Evolutionary conservation across 2,329 filamentous ascomycete genomes (phyloP).

Genomic region (Xylariales sp.): DNA sequence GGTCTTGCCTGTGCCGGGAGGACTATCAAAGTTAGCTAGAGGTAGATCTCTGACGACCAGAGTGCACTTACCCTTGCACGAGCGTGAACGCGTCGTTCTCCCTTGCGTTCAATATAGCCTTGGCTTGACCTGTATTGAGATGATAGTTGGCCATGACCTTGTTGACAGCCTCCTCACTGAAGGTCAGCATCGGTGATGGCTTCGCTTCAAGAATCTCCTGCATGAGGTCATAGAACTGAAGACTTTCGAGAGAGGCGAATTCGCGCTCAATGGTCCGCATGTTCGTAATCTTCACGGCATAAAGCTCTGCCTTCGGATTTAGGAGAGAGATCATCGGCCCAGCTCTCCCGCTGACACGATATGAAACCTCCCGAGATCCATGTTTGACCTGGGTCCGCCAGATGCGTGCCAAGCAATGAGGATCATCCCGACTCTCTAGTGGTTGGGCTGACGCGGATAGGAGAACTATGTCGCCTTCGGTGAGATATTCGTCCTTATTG

Average conservation of each 20-base stretch:
- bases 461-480: slow-evolving; percentile 84
- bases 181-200: slow-evolving; percentile 82
- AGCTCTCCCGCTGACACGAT: slow-evolving; percentile 67
- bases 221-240: slow-evolving; percentile 95
- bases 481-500: slow-evolving; percentile 63
- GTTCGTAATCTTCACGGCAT: slow-evolving; percentile 80
- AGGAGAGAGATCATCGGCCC: slow-evolving; percentile 60
- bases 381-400: slow-evolving; percentile 77
- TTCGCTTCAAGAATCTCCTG: slow-evolving; percentile 86
- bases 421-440: slow-evolving; percentile 57
- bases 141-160: slow-evolving; percentile 71
- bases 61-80: slow-evolving; percentile 70
- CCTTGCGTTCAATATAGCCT: slow-evolving; percentile 83
- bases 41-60: neutral
- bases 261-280: slow-evolving; percentile 94
- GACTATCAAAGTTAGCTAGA: slow-evolving; percentile 45
- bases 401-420: slow-evolving; percentile 83
- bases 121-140: slow-evolving; percentile 84
- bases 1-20: slow-evolving; percentile 94
- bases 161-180: slow-evolving; percentile 67
- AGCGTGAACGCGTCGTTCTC: slow-evolving; percentile 97
- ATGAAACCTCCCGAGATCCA: slow-evolving; percentile 76
- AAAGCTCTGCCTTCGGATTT: slow-evolving; percentile 63
- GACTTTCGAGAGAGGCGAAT: slow-evolving; percentile 82
- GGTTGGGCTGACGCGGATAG: slow-evolving; percentile 72